Percentiles rank a stretch among this genome's conserved stretches.
Evolutionary conservation across 306 rosid species (phyloP).

Genomic region (cucumber (Cucumis sativus)): Cucumber_9930_V3 NC_026657.2:36288001-36288500

Average conservation of each 20-base stretch:
- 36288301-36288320: background rate
- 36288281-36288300: background rate
- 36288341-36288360: too few species aligned
- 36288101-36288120: constrained; percentile 8
- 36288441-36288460: too few species aligned
- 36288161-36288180: constrained; percentile 4
- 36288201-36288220: background rate
- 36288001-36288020: too few species aligned
- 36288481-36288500: too few species aligned
- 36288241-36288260: background rate
- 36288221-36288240: background rate
- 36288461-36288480: too few species aligned
- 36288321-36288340: background rate
- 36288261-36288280: constrained; percentile 3
- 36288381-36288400: too few species aligned
- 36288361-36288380: too few species aligned
- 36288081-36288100: background rate
- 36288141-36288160: constrained; percentile 32
- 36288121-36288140: constrained; percentile 12
- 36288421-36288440: too few species aligned
- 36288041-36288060: too few species aligned
- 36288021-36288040: too few species aligned
- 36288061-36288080: background rate
- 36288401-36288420: too few species aligned
- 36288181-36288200: background rate